Percentiles rank a stretch among this genome's conserved stretches.
Evolutionary conservation across 257 asterid genomes (phyloP).

Genomic region (Gentiana straminea): DNA sequence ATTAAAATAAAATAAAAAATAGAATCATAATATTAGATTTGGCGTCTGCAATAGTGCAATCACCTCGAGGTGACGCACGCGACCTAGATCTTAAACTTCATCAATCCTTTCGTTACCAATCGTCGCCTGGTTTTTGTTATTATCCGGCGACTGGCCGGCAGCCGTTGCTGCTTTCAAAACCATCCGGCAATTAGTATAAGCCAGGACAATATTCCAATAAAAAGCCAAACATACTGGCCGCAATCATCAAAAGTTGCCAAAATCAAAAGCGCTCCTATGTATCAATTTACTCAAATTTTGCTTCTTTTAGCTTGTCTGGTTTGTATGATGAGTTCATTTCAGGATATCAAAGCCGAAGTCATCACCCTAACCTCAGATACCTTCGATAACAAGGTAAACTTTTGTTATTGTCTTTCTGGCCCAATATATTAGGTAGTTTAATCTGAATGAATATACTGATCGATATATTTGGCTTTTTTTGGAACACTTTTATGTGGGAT

Average conservation of each 20-base stretch:
- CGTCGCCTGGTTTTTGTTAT: not conserved
- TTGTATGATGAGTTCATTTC: slow-evolving; percentile 24
- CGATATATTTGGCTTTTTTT: not conserved
- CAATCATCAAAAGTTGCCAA: not conserved
- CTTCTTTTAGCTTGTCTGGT: slow-evolving; percentile 19
- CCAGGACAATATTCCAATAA: not conserved
- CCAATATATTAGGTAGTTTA: not conserved
- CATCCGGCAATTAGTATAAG: no score
- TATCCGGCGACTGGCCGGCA: not conserved
- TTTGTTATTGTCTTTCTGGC: not conserved
- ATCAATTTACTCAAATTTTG: not conserved
- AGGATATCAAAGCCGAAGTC: slow-evolving; percentile 58
- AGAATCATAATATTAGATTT: no score
- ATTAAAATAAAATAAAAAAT: no score
- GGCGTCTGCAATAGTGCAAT: no score
- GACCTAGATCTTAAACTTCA: not conserved
- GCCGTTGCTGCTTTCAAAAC: not conserved
- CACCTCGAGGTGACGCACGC: no score
- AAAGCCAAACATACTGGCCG: not conserved
- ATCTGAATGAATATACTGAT: no score
- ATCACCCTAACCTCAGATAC: slow-evolving; percentile 65
- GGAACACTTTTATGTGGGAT: not conserved
- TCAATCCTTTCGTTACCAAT: not conserved
- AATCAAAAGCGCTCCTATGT: not conserved
- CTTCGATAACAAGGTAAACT: slow-evolving; percentile 70